A percentile compares a stretch with the other conserved stretches of the same genome.
Evolutionary conservation across 78 protist genomes (phyloP).

Genomic region (Pigoraptor vietnamica): DNA sequence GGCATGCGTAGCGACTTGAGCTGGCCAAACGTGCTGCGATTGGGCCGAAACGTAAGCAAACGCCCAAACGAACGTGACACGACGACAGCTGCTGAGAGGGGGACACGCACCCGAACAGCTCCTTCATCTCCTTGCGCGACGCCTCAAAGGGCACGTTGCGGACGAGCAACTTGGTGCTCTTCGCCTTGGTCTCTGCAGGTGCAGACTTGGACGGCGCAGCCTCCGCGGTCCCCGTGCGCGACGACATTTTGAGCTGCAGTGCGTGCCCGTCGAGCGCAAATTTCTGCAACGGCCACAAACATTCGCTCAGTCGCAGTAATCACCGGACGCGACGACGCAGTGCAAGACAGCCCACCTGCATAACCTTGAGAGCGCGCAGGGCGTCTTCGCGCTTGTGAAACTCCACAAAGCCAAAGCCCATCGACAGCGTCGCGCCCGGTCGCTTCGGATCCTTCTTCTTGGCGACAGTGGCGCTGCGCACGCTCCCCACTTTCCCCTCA

Average conservation of each 20-base stretch:
- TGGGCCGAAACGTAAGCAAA: neutral
- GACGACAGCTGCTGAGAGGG: neutral
- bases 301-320: too few relatives aligned
- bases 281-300: slow-evolving; percentile 4
- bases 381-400: slow-evolving; percentile 32
- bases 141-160: slow-evolving; percentile 96
- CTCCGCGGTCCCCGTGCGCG: neutral
- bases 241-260: slow-evolving; percentile 43
- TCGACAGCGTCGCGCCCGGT: slow-evolving; percentile 25
- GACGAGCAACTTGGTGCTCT: slow-evolving; percentile 65
- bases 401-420: slow-evolving; percentile 86
- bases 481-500: neutral
- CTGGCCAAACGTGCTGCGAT: slow-evolving; percentile 40
- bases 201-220: neutral
- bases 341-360: neutral
- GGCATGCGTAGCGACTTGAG: slow-evolving; percentile 85
- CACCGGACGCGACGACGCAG: neutral
- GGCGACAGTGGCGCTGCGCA: neutral
- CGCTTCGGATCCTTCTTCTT: neutral
- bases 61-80: neutral
- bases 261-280: slow-evolving; percentile 52
- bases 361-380: slow-evolving; percentile 9
- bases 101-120: slow-evolving; percentile 46
- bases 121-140: slow-evolving; percentile 71
- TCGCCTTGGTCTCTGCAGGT: neutral